A percentile compares a stretch with the other conserved stretches of the same genome.
Conservation (phyloP, 2,329 filamentous ascomycete species). For the Triangularia setosa region DNA sequence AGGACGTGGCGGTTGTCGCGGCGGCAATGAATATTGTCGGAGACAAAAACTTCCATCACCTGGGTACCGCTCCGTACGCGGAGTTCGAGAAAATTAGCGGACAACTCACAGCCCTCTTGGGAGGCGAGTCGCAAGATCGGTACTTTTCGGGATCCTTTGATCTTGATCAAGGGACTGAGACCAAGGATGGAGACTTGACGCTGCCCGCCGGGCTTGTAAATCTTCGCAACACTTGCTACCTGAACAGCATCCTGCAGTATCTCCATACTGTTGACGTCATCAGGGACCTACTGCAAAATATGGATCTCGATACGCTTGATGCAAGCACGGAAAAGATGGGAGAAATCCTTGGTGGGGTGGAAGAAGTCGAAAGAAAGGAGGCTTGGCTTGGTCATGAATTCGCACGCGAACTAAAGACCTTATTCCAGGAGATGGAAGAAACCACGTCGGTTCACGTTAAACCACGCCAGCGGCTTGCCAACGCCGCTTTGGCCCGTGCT, state of each 20-base stretch:
- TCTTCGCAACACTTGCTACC: conserved; percentile 95
- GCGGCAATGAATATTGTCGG: background rate
- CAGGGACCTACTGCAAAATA: conserved; percentile 71
- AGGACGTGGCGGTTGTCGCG: background rate
- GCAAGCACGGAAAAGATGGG: conserved; percentile 36
- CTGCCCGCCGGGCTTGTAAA: conserved; percentile 84
- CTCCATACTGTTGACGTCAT: conserved; percentile 85
- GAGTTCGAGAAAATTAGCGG: background rate
- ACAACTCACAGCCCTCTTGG: background rate
- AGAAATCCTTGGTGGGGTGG: background rate
- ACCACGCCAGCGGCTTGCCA: conserved; percentile 73
- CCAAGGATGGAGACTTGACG: conserved; percentile 20
- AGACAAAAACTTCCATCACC: background rate
- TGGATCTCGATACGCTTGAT: conserved; percentile 64
- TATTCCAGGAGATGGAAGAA: conserved; percentile 69
- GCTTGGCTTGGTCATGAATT: conserved; percentile 46
- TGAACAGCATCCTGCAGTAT: conserved; percentile 95
- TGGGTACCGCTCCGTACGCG: background rate
- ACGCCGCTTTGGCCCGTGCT: conserved; percentile 61
- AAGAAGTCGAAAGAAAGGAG: background rate
- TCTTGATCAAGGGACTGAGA: background rate
- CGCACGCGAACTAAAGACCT: conserved; percentile 63
- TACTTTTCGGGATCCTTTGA: background rate
- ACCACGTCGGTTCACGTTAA: conserved; percentile 59
- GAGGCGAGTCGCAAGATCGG: background rate